phyloP scores from a whole-genome alignment of 1,284 basidiomycete species.

The Moesziomyces aphidis region DNA sequence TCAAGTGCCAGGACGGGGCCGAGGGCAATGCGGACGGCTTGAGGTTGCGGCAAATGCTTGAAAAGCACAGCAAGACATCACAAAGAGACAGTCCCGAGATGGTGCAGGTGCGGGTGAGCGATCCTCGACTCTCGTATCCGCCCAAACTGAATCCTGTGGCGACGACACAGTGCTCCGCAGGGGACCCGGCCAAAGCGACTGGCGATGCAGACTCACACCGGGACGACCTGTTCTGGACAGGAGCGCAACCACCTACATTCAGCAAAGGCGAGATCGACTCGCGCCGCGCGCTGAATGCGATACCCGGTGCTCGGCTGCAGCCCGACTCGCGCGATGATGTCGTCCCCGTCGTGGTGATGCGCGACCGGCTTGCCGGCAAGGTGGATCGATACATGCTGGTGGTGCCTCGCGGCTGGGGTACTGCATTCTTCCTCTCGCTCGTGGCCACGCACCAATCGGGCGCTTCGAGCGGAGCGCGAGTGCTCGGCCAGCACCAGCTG shows the following conservation, averaged over 20 bases:
- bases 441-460: conserved; percentile 53
- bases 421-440: conserved; percentile 60
- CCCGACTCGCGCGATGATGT: conserved; percentile 55
- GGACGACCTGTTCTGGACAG: conserved; percentile 28
- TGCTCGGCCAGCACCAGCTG: conserved; percentile 59
- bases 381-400: conserved; percentile 54
- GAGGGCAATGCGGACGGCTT: background rate
- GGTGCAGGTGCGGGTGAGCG: conserved; percentile 47
- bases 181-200: background rate
- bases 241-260: conserved; percentile 37
- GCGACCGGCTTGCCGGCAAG: conserved; percentile 16
- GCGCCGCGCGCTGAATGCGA: conserved; percentile 42
- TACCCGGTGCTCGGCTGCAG: conserved; percentile 39
- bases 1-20: conserved; percentile 16
- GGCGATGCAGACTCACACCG: background rate
- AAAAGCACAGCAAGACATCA: background rate
- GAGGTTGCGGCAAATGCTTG: conserved; percentile 10
- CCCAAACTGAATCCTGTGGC: conserved; percentile 34
- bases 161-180: background rate
- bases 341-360: conserved; percentile 52
- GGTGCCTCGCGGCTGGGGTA: conserved; percentile 64
- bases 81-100: background rate
- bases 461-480: conserved; percentile 41
- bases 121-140: conserved; percentile 61
- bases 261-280: conserved; percentile 63